Base-by-base conservation (phyloP, 306 rosid genomes). In the Acacia crassicarpa region DNA sequence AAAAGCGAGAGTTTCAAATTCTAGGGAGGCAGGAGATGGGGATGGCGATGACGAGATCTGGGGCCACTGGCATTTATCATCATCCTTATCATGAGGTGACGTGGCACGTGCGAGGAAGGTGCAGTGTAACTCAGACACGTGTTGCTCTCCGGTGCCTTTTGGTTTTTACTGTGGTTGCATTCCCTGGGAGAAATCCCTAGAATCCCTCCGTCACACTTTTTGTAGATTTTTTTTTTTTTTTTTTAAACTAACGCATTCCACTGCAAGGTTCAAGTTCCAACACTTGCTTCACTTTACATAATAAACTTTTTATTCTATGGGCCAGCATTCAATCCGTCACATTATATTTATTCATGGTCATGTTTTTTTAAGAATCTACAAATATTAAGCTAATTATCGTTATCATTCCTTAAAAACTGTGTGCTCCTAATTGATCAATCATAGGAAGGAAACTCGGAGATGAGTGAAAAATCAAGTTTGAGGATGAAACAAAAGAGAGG, bases 21-120 rank as follows among this genome's bases (percentile, higher is more conserved):
- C 59, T 13, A 20, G 76, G 56, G 79, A 38, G 41, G 85, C 83
- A 81, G 81, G 80, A 68, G 88, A 89, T 48, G 14, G 53, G 14
- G 88, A 87, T 59, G 33, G 11, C 11, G 66, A 23, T 86, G 85
- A 83, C 82, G 79, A 69, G 89, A 89, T 89, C 89, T 89, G 81
- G 69, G 44, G 38, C 38, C 79, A 65, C 67, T 77, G 71, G 69
- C 83, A 76, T 78, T 38, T 17, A 78, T 74, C 76, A 67, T 80
- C 86, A 82, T 59, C 76, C 58, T 71, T 58, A 71, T 71, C 75
- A 45, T 44, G 6, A 33, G 15, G 19, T 85, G 92, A 91, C 92
- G 91, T 91, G 95, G 92, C 92, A 93, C 91, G 89, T 92, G 97
- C 91, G 74, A 35, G n/a, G 78, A 54, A 32, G 84, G 79, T 8